Base-by-base conservation (phyloP, 2,329 filamentous ascomycete species). In the Penicillium vulpinum region DNA sequence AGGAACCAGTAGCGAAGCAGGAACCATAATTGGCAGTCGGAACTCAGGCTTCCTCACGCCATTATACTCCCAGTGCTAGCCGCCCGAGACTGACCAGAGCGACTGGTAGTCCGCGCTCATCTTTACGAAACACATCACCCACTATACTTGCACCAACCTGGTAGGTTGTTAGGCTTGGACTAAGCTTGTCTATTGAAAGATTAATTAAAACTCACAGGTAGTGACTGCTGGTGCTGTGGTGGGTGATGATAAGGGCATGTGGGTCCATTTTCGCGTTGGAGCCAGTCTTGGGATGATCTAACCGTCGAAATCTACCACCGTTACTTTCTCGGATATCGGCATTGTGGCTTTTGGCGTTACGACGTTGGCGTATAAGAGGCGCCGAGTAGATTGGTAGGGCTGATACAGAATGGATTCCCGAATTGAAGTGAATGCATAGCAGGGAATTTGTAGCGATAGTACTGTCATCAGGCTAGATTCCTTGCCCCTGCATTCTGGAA, bases 11-110 rank as follows among this genome's bases (percentile, higher is more conserved):
- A 85, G 39, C 0, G 78, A 78, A 0, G 80, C 81, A 0, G 79
- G 74, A 4, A 86, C 63, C 72, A 84, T 81, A 13, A 86, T 71
- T 0, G 84, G 84, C 0, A 86, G 73, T 15, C 85, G 82, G 61
- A 81, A 84, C 60, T 89, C 86, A 0, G 86, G 85, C 35, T 54
- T 60, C 9, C 68, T 69, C 3, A 66, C 57, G 18, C 66, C 73
- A 46, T 73, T 72, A 62, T 81, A 80, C 22, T 62, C 54, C 59
- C 2, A 62, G 24, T 3, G 60, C 48, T 1, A 54, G 57, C 5
- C 54, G 57, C 5, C 54, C 57, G 36, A 59, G 43, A 24, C 54
- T 62, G 3, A 55, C 21, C 0, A 60, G 31, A 13, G 57, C 59
- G 5, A 62, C 43, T 5, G 54, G 50, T 10, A 51, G 50, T 5